Base-by-base conservation (phyloP, 148 eudicot genomes). In the Dianthus caryophyllus region DNA sequence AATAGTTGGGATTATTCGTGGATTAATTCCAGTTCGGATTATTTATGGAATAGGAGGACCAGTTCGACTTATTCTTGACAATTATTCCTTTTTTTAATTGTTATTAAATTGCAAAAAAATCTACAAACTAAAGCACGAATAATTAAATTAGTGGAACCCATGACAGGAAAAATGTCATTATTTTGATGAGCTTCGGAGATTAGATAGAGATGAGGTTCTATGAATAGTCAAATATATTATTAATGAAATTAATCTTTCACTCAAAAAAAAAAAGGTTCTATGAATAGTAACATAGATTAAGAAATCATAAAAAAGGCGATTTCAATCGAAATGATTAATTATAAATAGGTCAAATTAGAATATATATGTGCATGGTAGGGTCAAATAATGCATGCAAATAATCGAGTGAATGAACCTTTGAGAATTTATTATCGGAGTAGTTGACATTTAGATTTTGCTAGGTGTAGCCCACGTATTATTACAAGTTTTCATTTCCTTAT, bases 121-220 rank as follows among this genome's bases (percentile, higher is more conserved):
- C 66, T 49, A 61, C 48, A 38, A 47, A 64, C 33, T 44, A 13
- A 17, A 2, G 50, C 68, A 38, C 56, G 65, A 41, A 4, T 41
- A 41, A 41, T 41, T 41, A 41, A 33, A 70, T 61, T 47, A 30
- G 70, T 72, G 75, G 75, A 72, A 47, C 71, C 71, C 71, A 67
- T 21, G 17, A 55, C 9, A 15, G 41, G 62, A 68, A 55, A 50
- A 68, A 68, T 55, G 65, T 39, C 7, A 61, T 38, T 15, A 61
- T 58, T 58, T 57, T 29, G 61, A 29, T 58, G 39, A 58, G 62
- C 29, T 5, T 29, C 62, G 39, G 41, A 61, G 17, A 61, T 61
- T 61, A 61, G 65, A 61, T 38, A 64, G 10, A 44, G 47, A 63
- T 16, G 49, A 38, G 54, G 54, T 68, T 47, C 30, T 31, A 33